Evolutionary conservation across 768 basidiomycete species (phyloP).

Genomic region (Lactarius evosmus): DNA sequence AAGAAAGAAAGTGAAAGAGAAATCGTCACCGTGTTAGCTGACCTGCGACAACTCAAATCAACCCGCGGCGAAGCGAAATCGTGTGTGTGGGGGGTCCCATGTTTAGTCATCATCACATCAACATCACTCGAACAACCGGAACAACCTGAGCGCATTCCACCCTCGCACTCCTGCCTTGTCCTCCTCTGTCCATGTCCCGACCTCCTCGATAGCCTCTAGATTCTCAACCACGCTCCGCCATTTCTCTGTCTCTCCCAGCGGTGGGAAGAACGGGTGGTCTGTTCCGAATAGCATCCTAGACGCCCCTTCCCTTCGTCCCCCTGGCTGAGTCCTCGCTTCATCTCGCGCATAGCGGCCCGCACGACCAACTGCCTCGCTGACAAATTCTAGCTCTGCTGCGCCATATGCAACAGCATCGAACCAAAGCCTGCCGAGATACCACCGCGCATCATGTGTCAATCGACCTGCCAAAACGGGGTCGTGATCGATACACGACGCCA

Average conservation of each 20-base stretch:
- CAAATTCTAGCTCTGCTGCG: conserved; percentile 77
- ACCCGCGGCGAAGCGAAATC: too few species aligned
- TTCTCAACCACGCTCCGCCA: conserved; percentile 89
- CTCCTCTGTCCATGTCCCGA: conserved; percentile 54
- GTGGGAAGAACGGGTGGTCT: conserved; percentile 91
- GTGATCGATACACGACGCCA: conserved; percentile 82
- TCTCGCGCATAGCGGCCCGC: conserved; percentile 43
- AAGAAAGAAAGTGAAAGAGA: neutral
- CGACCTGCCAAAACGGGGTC: conserved; percentile 76
- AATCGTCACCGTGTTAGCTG: neutral
- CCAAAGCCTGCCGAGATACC: conserved; percentile 75
- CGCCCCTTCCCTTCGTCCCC: conserved; percentile 49
- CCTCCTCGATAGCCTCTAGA: conserved; percentile 69
- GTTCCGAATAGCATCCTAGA: conserved; percentile 75
- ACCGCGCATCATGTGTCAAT: conserved; percentile 77
- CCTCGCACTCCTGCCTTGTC: conserved; percentile 68
- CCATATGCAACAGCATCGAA: conserved; percentile 91
- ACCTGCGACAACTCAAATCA: neutral
- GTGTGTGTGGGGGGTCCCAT: too few species aligned
- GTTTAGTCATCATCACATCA: conserved; percentile 1
- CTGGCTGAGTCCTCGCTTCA: conserved; percentile 24
- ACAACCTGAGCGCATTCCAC: conserved; percentile 68
- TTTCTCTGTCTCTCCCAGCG: conserved; percentile 59
- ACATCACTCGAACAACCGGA: conserved; percentile 40
- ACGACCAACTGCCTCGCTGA: conserved; percentile 65